Base-by-base conservation (phyloP, 2,329 filamentous ascomycete genomes). In the Trichoderma harzianum region DNA sequence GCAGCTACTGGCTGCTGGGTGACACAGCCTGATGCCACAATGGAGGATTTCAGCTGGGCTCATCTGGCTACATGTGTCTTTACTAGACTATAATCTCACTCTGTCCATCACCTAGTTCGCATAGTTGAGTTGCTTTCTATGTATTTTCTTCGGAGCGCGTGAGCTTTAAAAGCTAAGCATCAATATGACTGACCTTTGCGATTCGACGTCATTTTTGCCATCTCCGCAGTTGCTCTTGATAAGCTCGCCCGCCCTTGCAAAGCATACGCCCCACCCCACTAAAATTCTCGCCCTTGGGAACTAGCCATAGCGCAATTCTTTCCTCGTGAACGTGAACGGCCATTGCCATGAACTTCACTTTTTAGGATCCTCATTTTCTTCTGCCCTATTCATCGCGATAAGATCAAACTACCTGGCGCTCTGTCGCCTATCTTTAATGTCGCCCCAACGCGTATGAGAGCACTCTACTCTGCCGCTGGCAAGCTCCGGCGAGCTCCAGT, bases 401-500 rank as follows among this genome's bases (percentile, higher is more conserved):
- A 1, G 39, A 36, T 16, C 57, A 21, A 11, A 26, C 51, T 24
- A 5, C n/a, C 18, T 36, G 70, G 75, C 71, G 73, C 73, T 71
- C 69, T 67, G 70, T 72, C 72, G 65, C 72, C 63, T 24, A 43
- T 55, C 60, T 73, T 75, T 75, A 64, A 82, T 81, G 79, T 73
- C 69, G 73, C 65, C 67, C 69, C 65, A 57, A 69, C 70, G 73
- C 72, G 71, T 74, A 75, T 80, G 75, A 77, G 74, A 73, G 79
- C 80, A 76, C 78, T 82, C 60, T 70, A 74, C 72, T 74, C 77
- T 70, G 74, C 75, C 69, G 76, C 77, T 78, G 79, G 82, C 73
- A 82, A 78, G 72, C 74, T 84, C 75, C 79, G 80, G 78, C 82
- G 81, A 78, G 80, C 80, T 74, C 78, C 83, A 69, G 81, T 82